These are phyloP conservation scores for Marchantia polymorpha DNA, from an alignment of 225 moss, liverwort and hornwort genomes.

Conservation along the genomic window DNA sequence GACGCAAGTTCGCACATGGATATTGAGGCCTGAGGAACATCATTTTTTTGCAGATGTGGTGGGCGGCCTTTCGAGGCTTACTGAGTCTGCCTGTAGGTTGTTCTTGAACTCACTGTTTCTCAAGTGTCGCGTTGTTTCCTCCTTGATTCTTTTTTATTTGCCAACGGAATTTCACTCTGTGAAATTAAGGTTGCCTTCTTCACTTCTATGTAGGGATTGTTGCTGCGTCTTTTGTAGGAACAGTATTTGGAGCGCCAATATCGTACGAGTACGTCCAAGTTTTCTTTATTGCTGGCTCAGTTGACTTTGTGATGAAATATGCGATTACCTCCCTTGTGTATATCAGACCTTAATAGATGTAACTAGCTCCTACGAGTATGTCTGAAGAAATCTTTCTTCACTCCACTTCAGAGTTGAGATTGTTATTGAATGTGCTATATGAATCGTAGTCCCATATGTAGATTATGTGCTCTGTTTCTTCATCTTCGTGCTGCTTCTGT, in stretches of 20 bases:
- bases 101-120: conserved; percentile 30
- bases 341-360: too few relatives aligned
- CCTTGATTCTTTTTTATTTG: background rate
- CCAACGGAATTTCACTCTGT: background rate
- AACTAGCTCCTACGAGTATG: background rate
- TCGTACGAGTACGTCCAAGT: conserved; percentile 51
- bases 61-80: conserved; percentile 58
- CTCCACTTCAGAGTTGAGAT: background rate
- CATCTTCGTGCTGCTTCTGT: background rate
- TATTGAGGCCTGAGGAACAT: background rate
- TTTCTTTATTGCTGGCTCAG: background rate
- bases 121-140: background rate
- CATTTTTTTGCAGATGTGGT: conserved; percentile 60
- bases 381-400: too few relatives aligned
- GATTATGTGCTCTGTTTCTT: background rate
- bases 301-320: too few relatives aligned
- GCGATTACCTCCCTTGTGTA: too few relatives aligned
- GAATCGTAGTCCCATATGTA: background rate
- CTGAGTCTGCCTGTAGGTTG: conserved; percentile 86
- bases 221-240: conserved; percentile 53
- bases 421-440: background rate
- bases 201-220: conserved; percentile 53
- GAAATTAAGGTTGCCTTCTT: background rate
- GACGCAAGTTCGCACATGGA: background rate
- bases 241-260: conserved; percentile 85